Evolutionary conservation across 768 basidiomycete species (phyloP).

Genomic region (Amanita pallidorosea): DNA sequence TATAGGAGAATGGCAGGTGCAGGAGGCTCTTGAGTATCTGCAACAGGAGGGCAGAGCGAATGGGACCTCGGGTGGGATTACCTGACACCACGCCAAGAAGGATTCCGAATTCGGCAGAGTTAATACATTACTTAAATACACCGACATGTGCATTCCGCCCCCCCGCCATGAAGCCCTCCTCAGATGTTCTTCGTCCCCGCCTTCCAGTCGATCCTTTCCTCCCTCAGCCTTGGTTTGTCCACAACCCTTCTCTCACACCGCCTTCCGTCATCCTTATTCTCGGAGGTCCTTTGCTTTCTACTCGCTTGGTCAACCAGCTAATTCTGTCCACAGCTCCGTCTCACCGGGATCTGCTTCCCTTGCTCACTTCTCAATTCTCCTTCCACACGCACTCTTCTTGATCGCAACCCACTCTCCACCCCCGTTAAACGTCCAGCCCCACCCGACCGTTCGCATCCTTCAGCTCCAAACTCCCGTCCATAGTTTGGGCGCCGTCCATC

Average conservation of each 20-base stretch:
- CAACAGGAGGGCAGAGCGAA: slow-evolving; percentile 22
- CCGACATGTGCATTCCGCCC: background rate
- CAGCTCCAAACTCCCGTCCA: slow-evolving; percentile 21
- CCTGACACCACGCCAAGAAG: background rate
- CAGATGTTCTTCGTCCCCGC: slow-evolving; percentile 24
- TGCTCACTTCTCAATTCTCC: slow-evolving; percentile 22
- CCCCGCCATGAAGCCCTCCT: background rate
- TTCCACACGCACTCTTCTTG: slow-evolving; percentile 26
- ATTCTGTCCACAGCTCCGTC: slow-evolving; percentile 18
- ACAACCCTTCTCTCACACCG: slow-evolving; percentile 12
- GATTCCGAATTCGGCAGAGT: background rate
- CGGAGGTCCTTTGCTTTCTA: slow-evolving; percentile 16
- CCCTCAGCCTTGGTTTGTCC: background rate
- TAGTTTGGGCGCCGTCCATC: slow-evolving; percentile 26
- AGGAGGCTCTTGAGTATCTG: slow-evolving; percentile 46
- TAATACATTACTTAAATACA: background rate
- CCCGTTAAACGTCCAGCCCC: slow-evolving; percentile 12
- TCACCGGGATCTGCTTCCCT: slow-evolving; percentile 21
- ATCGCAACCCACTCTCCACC: slow-evolving; percentile 29
- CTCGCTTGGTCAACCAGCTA: background rate
- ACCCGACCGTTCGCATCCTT: slow-evolving; percentile 20
- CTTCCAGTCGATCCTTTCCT: slow-evolving; percentile 27
- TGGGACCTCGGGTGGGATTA: slow-evolving; percentile 8
- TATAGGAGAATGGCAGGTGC: slow-evolving; percentile 53
- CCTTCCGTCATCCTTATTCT: slow-evolving; percentile 27